phyloP scores from a whole-genome alignment of 495 filamentous ascomycete genomes.

The Talaromyces thailandensis region DNA sequence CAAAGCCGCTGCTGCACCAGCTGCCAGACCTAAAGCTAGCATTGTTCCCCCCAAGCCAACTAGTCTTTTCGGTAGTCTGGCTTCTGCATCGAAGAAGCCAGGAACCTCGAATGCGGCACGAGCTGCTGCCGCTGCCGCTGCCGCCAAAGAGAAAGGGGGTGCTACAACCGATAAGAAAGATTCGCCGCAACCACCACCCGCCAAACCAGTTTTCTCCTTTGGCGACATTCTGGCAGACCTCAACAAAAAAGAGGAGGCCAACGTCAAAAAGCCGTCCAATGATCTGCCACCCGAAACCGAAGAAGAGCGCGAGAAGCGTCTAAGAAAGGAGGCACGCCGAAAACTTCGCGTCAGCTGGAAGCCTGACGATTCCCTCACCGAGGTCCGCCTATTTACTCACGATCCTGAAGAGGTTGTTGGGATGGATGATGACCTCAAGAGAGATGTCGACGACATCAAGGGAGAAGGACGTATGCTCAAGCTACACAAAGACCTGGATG shows the following conservation, averaged over 20 bases:
- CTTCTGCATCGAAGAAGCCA: slow-evolving; percentile 53
- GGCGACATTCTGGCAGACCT: slow-evolving; percentile 57
- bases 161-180: slow-evolving; percentile 31
- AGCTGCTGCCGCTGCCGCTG: slow-evolving; percentile 38
- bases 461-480: slow-evolving; percentile 78
- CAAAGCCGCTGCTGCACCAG: slow-evolving; percentile 21
- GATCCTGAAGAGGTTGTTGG: slow-evolving; percentile 74
- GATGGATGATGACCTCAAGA: slow-evolving; percentile 54
- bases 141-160: slow-evolving; percentile 27
- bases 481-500: slow-evolving; percentile 52
- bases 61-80: slow-evolving; percentile 47
- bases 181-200: slow-evolving; percentile 20
- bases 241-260: slow-evolving; percentile 51
- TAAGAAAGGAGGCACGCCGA: slow-evolving; percentile 70
- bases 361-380: slow-evolving; percentile 59
- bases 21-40: slow-evolving; percentile 36
- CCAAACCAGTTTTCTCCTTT: slow-evolving; percentile 43
- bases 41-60: slow-evolving; percentile 48
- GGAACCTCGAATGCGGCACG: slow-evolving; percentile 46
- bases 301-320: slow-evolving; percentile 61
- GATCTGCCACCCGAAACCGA: slow-evolving; percentile 60
- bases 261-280: slow-evolving; percentile 40
- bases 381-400: slow-evolving; percentile 66
- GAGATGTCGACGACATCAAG: slow-evolving; percentile 61
- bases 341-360: slow-evolving; percentile 65